Base-by-base conservation (phyloP, 768 basidiomycete genomes). In the Tephrocybe sp. region DNA sequence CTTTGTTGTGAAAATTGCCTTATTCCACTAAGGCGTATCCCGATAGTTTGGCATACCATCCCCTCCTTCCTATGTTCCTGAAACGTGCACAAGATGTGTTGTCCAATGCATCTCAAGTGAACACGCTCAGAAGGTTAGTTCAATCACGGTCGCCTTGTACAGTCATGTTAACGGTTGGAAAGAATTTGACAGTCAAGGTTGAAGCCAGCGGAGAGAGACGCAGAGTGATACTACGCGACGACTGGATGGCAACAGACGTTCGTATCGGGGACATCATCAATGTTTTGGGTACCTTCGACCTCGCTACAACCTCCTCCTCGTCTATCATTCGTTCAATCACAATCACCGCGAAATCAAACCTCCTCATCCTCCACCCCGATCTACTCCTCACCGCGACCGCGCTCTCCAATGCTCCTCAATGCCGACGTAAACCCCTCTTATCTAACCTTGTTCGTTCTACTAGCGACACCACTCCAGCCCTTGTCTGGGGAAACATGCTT, bases 401-500 rank as follows among this genome's bases (percentile, higher is more conserved):
- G 1, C 83, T 98, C 18, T 86, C 93, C 2, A 88, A 83, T 48
- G 84, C 93, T 0, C 76, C 89, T 1, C 83, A 86, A 59, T 99
- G 97, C 66, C 70, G 82, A 18, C 86, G 97, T 9, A 91, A 88
- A 67, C 91, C 96, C 0, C 74, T 98, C n/a, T 72, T 99, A 25
- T 83, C 82, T 36, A 71, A 74, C 37, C 73, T 86, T 45, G 68
- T 87, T 37, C 83, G 80, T 33, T 78, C 83, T 0, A 71, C 76
- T 0, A 80, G 78, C 5, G 84, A 86, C 53, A 69, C 71, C 12
- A 82, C 85, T 0, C 85, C 88, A 2, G 75, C 86, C 4, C 74
- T 91, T 10, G 75, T 96, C 0, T 98, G 93, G 84, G 97, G 97
- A 32, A 97, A 88, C 59, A 84, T 98, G 68, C 78, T 97, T 4